These are phyloP conservation scores for Cutaneotrichosporon arboriforme DNA, from an alignment of 1,284 basidiomycete genomes.

Conservation along the genomic window DNA sequence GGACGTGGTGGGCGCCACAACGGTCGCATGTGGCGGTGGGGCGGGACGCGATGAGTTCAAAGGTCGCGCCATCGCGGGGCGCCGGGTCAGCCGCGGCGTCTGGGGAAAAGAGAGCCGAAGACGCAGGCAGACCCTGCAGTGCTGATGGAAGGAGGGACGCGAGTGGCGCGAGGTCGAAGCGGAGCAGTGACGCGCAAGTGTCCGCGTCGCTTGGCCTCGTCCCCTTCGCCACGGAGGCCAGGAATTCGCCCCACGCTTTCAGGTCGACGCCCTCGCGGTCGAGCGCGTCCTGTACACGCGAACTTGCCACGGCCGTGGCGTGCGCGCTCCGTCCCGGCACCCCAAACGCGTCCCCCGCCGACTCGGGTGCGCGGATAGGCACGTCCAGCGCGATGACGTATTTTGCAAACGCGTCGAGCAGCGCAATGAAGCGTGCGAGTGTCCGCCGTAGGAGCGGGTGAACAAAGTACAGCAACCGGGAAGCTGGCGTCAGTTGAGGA, in stretches of 20 bases:
- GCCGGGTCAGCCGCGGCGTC: constrained; percentile 1
- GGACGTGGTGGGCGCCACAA: constrained; percentile 22
- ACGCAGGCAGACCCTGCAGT: constrained; percentile 20
- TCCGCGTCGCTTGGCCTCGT: constrained; percentile 13
- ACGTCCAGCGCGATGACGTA: constrained; percentile 26
- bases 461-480: constrained; percentile 26
- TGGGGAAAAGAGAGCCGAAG: constrained; percentile 26
- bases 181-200: constrained; percentile 16
- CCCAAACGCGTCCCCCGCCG: background rate
- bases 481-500: background rate
- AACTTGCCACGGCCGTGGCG: constrained; percentile 31
- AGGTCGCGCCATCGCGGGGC: constrained; percentile 26
- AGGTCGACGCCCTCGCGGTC: constrained; percentile 30
- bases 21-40: constrained; percentile 24
- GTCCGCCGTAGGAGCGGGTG: constrained; percentile 25
- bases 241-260: constrained; percentile 27
- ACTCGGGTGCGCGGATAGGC: constrained; percentile 33
- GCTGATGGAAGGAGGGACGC: constrained; percentile 8
- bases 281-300: constrained; percentile 23
- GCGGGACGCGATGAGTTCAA: constrained; percentile 16
- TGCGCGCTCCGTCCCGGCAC: constrained; percentile 20
- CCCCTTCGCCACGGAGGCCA: constrained; percentile 18
- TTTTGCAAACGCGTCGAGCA: constrained; percentile 23
- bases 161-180: constrained; percentile 15
- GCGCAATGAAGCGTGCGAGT: constrained; percentile 23